These are phyloP conservation scores for Centrapalus pauciflorus DNA, from an alignment of 129 eudicot species.

Conservation along the genomic window DNA sequence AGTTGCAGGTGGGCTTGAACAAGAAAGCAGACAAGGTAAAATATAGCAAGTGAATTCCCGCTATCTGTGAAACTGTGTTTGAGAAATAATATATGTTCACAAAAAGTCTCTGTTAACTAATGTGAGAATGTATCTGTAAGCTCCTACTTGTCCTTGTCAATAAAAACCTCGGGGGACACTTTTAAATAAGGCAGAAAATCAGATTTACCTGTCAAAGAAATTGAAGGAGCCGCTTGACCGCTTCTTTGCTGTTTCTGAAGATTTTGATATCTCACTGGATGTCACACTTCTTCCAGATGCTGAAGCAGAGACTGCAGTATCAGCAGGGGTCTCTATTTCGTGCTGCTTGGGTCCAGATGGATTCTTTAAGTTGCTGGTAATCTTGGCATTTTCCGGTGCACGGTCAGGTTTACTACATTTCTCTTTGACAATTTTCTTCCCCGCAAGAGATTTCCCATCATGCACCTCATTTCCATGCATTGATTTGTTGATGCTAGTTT, in stretches of 20 bases:
- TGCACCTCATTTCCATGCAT: constrained; percentile 18
- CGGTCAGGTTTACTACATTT: constrained; percentile 23
- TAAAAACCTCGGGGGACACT: neutral
- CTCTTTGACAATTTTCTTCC: constrained; percentile 27
- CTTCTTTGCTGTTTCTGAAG: constrained; percentile 49
- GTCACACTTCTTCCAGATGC: constrained; percentile 15
- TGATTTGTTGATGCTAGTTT: constrained; percentile 41
- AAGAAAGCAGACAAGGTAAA: too few species aligned
- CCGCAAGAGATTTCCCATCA: constrained; percentile 13
- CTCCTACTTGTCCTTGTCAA: neutral
- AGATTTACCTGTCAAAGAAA: constrained; percentile 82
- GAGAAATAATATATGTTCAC: too few species aligned
- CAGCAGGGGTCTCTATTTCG: constrained; percentile 5
- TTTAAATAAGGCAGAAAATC: neutral
- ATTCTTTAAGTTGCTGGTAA: constrained; percentile 19
- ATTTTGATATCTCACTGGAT: constrained; percentile 14
- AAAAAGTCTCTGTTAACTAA: too few species aligned
- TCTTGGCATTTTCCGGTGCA: constrained; percentile 22
- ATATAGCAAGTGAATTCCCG: too few species aligned
- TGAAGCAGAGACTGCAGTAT: constrained; percentile 3
- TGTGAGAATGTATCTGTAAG: neutral
- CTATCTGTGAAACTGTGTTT: too few species aligned
- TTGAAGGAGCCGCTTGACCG: constrained; percentile 33
- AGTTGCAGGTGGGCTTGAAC: too few species aligned
- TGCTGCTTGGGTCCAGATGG: constrained; percentile 16